Percentiles rank a stretch among this genome's conserved stretches.
phyloP scores from a whole-genome alignment of 768 basidiomycete genomes.

The Cyathus striatus region DNA sequence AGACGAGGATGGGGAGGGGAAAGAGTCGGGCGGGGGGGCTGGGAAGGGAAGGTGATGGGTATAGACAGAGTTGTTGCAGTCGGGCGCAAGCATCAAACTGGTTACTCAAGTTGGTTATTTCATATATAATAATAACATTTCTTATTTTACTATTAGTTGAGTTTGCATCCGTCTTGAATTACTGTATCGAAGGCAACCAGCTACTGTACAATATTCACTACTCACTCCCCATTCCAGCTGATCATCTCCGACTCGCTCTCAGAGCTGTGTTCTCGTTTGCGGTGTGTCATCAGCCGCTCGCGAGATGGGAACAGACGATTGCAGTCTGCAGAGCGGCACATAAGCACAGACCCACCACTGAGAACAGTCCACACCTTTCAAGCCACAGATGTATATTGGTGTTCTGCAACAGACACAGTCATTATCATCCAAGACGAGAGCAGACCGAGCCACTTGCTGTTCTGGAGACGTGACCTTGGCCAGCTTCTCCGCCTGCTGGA shows the following conservation, averaged over 20 bases:
- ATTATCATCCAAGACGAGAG: not conserved
- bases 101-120: too few relatives aligned
- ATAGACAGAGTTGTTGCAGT: too few relatives aligned
- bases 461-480: conserved; percentile 61
- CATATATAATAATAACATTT: too few relatives aligned
- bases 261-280: conserved; percentile 66
- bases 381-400: conserved; percentile 75
- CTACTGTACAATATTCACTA: too few relatives aligned
- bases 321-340: conserved; percentile 41
- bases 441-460: conserved; percentile 43
- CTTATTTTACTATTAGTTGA: too few relatives aligned
- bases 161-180: too few relatives aligned
- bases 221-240: too few relatives aligned
- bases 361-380: conserved; percentile 38
- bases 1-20: not conserved
- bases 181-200: too few relatives aligned
- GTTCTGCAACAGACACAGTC: conserved; percentile 40
- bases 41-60: not conserved
- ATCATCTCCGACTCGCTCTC: conserved; percentile 53
- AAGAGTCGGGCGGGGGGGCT: not conserved
- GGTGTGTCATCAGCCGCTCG: conserved; percentile 64
- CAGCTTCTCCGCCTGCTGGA: conserved; percentile 36
- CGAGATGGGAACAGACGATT: conserved; percentile 67
- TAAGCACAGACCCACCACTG: not conserved
- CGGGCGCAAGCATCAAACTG: too few relatives aligned